A percentile compares a stretch with the other conserved stretches of the same genome.
Conservation (phyloP, 345 rosid genomes). For the Syzygium jambos region DNA sequence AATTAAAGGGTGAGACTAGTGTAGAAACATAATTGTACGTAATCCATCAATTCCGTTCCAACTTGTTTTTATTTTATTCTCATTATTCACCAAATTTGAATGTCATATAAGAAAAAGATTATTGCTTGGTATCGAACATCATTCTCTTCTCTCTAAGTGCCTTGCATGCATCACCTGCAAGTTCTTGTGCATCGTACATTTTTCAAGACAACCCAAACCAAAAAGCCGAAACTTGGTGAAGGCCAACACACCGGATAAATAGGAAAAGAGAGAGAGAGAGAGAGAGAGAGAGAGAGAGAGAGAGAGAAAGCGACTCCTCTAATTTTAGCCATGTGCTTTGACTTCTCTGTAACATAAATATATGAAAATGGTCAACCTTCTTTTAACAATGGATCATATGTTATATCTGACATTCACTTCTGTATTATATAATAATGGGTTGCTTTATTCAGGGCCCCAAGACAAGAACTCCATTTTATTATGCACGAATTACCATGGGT, state of each 20-base stretch:
- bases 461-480: background rate
- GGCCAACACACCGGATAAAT: background rate
- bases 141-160: background rate
- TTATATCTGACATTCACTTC: background rate
- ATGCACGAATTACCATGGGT: background rate
- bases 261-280: no score
- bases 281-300: no score
- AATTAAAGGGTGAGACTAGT: background rate
- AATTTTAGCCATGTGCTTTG: background rate
- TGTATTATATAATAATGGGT: background rate
- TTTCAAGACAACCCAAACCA: background rate
- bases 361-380: background rate
- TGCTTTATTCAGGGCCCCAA: background rate
- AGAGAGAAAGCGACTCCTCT: background rate
- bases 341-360: background rate
- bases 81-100: background rate
- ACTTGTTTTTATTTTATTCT: background rate
- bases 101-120: no score
- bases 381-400: background rate
- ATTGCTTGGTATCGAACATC: no score
- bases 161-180: background rate
- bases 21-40: accelerated
- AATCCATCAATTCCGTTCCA: background rate
- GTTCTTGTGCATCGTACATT: background rate
- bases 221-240: background rate